phyloP scores from a whole-genome alignment of 768 basidiomycete species.

The Mrakia gelida region DNA sequence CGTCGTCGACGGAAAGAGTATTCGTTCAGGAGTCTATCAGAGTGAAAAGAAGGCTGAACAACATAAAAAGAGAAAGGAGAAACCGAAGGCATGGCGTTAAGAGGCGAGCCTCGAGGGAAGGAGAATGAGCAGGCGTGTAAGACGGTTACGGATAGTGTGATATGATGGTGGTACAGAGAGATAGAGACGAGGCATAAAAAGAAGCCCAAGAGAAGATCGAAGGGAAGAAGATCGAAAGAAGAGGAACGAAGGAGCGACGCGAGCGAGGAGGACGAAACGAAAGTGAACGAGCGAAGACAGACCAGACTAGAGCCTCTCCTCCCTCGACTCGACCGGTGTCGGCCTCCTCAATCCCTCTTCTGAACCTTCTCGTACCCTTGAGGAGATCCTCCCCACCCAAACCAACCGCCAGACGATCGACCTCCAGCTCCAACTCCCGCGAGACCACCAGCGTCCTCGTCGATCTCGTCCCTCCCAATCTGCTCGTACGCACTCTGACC shows the following conservation, averaged over 20 bases:
- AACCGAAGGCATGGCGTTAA: background rate
- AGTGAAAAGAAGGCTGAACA: no score
- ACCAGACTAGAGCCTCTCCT: no score
- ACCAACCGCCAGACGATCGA: background rate
- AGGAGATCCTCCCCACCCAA: conserved; percentile 2
- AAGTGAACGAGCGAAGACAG: background rate
- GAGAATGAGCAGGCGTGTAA: background rate
- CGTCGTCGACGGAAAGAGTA: no score
- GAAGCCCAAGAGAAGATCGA: no score
- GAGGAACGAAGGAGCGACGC: no score
- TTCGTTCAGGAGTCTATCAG: no score
- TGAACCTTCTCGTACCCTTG: conserved; percentile 10
- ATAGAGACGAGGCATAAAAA: no score
- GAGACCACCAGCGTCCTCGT: background rate
- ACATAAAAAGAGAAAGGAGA: background rate
- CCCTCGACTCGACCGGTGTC: no score
- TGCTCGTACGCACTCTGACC: conserved; percentile 26
- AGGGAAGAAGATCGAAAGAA: no score
- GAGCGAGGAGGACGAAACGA: background rate
- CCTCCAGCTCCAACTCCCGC: conserved; percentile 1
- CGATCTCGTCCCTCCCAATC: conserved; percentile 27
- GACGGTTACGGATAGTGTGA: background rate
- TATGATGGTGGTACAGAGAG: no score
- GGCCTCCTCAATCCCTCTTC: conserved; percentile 9
- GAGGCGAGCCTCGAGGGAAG: background rate